A percentile compares a stretch with the other conserved stretches of the same genome.
These are phyloP conservation scores for Pseudomicrostroma phylloplanum DNA, from an alignment of 1,284 basidiomycete species.

Conservation along the genomic window DNA sequence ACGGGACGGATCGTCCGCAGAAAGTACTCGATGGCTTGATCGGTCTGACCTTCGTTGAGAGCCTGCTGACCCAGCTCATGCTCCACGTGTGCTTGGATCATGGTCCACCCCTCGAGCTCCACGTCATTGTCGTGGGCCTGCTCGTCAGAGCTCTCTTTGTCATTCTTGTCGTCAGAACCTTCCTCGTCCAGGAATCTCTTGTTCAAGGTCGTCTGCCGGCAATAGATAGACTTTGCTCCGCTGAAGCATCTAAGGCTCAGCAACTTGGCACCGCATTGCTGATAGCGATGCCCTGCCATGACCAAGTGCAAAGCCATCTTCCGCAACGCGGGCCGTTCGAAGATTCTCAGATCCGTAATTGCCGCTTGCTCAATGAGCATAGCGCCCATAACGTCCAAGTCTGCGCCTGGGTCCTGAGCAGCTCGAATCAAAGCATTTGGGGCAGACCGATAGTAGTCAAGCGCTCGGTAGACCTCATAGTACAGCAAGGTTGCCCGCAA, in stretches of 20 bases:
- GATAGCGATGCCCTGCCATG: conserved; percentile 56
- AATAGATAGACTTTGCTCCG: conserved; percentile 25
- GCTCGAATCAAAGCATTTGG: conserved; percentile 32
- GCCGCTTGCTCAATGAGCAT: conserved; percentile 58
- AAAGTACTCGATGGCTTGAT: conserved; percentile 54
- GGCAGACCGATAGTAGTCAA: conserved; percentile 24
- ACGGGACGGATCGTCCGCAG: conserved; percentile 31
- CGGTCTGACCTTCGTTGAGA: conserved; percentile 55
- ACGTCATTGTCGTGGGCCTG: conserved; percentile 7
- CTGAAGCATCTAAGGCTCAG: conserved; percentile 30
- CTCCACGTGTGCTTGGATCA: conserved; percentile 54
- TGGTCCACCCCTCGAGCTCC: conserved; percentile 47
- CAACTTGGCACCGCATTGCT: conserved; percentile 55
- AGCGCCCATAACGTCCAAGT: conserved; percentile 56
- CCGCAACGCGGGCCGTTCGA: conserved; percentile 46
- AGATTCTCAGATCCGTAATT: conserved; percentile 49
- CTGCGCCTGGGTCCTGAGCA: conserved; percentile 16
- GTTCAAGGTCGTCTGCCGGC: not conserved
- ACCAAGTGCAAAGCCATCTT: conserved; percentile 55
- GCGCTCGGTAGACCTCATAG: conserved; percentile 32
- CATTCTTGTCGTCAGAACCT: conserved; percentile 23
- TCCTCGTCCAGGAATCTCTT: not conserved
- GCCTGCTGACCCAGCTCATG: conserved; percentile 56
- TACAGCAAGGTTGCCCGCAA: conserved; percentile 39
- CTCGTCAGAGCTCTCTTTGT: conserved; percentile 28